Percentiles rank a stretch among this genome's conserved stretches.
These are phyloP conservation scores for Carallia pectinifolia DNA, from an alignment of 345 rosid genomes.

Conservation along the genomic window DNA sequence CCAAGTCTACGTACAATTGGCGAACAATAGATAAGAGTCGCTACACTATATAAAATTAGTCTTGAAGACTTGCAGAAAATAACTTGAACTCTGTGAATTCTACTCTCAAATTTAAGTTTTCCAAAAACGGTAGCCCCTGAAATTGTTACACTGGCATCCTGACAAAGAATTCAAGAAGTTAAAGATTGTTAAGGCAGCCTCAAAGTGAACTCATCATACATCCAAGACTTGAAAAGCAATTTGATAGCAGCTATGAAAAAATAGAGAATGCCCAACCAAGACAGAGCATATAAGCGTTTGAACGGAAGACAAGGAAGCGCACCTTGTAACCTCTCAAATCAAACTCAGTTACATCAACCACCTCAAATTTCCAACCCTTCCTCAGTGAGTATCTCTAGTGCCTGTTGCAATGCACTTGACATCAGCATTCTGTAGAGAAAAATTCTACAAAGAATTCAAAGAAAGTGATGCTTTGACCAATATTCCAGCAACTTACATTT, in stretches of 20 bases:
- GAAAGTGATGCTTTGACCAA: not conserved
- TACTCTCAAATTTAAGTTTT: conserved; percentile 97
- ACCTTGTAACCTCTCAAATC: conserved; percentile 93
- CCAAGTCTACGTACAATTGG: too few species aligned
- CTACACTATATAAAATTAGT: not conserved
- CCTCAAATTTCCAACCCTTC: conserved; percentile 89
- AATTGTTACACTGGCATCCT: conserved; percentile 96
- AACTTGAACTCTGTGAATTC: conserved; percentile 97
- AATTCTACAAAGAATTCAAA: not conserved
- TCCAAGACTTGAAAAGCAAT: conserved; percentile 1
- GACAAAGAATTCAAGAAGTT: conserved; percentile 21
- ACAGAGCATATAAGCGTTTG: not conserved
- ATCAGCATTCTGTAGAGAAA: not conserved
- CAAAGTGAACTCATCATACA: conserved; percentile 4
- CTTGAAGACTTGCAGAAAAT: conserved; percentile 1
- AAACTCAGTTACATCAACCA: conserved; percentile 70
- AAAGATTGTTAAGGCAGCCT: conserved; percentile 17
- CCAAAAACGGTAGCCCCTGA: conserved; percentile 79
- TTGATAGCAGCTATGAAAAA: not conserved
- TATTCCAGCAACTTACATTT: conserved; percentile 54
- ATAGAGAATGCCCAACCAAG: not conserved
- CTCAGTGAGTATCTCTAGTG: conserved; percentile 87
- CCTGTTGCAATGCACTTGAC: conserved; percentile 42
- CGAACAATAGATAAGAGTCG: too few species aligned
- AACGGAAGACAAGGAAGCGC: conserved; percentile 3